Base-by-base conservation (phyloP, 257 asterid genomes). In the Linaria vulgaris region DNA sequence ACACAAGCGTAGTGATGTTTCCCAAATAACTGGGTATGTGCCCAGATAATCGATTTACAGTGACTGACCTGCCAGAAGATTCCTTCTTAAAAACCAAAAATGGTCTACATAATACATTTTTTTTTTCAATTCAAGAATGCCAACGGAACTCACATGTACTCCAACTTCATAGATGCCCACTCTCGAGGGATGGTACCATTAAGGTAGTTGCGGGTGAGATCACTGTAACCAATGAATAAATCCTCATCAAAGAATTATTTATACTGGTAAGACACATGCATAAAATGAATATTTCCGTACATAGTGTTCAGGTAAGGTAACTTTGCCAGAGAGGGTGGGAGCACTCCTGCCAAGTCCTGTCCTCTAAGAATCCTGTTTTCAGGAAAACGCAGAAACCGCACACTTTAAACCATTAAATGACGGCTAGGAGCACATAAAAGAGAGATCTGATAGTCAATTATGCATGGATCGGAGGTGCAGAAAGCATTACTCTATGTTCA, bases 281-380 rank as follows among this genome's bases (percentile, higher is more conserved):
- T 27, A 27, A 27, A 27, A 27, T 6, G 34, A 27, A 27, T 27
- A 27, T 27, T 6, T 27, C 6, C 34, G 6, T 27, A 84, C 94
- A 85, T 72, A 9, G 8, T 52, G 73, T 51, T 82, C 70, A 85
- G 64, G 68, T 63, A 72, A 1, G 73, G 74, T 56, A 85, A 68
- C 82, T 85, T 85, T 12, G 79, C 78, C 63, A 85, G 67, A 1
- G 88, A 85, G 10, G 85, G 78, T 3, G 94, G 83, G 46, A 85
- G 83, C 38, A 82, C 85, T 49, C 94, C 89, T 24, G 77, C 70
- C 59, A 85, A 74, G 78, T 82, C 83, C 78, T 85, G 88, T 34
- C 83, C 82, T 43, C 5, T 64, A 6, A 85, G 77, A 50, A 21
- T 43, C 69, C 92, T 82, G 81, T 79, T 7, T 3, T 27, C 34